Conservation (phyloP, 192 early-diverging fungal genomes). For the Gamsiella multidivaricata region DNA sequence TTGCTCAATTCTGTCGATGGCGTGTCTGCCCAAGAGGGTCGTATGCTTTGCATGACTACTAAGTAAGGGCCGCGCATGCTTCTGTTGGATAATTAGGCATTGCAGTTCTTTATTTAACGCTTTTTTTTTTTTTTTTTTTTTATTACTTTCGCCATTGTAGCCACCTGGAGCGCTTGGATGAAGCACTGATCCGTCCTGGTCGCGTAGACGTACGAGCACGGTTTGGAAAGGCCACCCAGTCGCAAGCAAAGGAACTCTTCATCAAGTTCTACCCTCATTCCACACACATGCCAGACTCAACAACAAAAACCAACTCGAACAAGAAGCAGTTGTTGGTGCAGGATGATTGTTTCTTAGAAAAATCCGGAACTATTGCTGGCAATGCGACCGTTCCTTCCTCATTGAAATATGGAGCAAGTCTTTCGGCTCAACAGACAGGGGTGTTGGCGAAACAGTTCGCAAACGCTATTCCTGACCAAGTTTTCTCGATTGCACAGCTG, state of each 20-base stretch:
- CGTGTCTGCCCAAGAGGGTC: constrained; percentile 73
- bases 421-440: constrained; percentile 10
- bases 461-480: constrained; percentile 52
- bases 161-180: constrained; percentile 76
- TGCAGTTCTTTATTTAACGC: background rate
- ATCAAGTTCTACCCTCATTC: constrained; percentile 69
- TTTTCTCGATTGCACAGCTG: constrained; percentile 61
- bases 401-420: background rate
- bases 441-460: constrained; percentile 53
- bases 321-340: no score
- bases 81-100: no score
- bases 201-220: constrained; percentile 71
- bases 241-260: constrained; percentile 74
- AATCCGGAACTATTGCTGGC: background rate
- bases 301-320: background rate
- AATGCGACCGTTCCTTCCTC: constrained; percentile 64
- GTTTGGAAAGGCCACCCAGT: constrained; percentile 68
- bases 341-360: no score
- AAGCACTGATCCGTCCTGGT: constrained; percentile 79
- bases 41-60: constrained; percentile 82
- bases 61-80: constrained; percentile 59
- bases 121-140: background rate
- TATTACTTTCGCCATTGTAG: constrained; percentile 8
- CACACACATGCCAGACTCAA: background rate
- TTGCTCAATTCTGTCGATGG: constrained; percentile 84